These are phyloP conservation scores for Castanea crenata DNA, from an alignment of 306 rosid species.

Conservation along the genomic window DNA sequence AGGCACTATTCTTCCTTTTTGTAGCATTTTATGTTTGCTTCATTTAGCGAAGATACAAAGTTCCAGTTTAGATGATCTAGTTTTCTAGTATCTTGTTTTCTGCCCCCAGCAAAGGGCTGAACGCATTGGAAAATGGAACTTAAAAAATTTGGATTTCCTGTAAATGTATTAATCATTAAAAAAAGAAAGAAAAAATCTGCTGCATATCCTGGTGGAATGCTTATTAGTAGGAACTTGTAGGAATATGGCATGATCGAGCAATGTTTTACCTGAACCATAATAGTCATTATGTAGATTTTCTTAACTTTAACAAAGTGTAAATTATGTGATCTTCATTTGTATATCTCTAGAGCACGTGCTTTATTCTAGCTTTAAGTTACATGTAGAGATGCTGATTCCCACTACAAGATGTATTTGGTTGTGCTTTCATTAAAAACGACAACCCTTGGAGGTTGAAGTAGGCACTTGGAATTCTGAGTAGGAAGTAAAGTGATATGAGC, in stretches of 20 bases:
- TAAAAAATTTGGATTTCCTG: constrained; percentile 15
- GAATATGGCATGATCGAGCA: constrained; percentile 23
- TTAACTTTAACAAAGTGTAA: background rate
- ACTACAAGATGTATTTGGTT: too few species aligned
- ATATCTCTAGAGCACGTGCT: background rate
- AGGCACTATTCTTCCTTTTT: constrained; percentile 5
- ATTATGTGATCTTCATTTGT: constrained; percentile 3
- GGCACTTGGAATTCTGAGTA: background rate
- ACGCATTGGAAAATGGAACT: constrained; percentile 6
- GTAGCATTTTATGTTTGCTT: constrained; percentile 23
- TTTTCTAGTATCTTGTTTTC: constrained; percentile 2
- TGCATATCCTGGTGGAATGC: constrained; percentile 20
- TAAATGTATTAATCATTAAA: background rate
- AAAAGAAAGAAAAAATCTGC: background rate
- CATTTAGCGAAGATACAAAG: constrained; percentile 10
- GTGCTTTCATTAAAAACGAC: background rate
- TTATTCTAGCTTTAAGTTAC: background rate
- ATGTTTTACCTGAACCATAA: background rate
- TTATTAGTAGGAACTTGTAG: constrained; percentile 20
- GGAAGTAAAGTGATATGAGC: too few species aligned
- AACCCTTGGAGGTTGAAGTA: background rate
- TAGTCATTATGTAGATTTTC: background rate
- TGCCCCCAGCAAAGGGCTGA: constrained; percentile 16
- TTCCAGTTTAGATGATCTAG: constrained; percentile 12
- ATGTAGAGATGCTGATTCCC: background rate